These are phyloP conservation scores for Baorangia bicolor DNA, from an alignment of 768 basidiomycete species.

Conservation along the genomic window DNA sequence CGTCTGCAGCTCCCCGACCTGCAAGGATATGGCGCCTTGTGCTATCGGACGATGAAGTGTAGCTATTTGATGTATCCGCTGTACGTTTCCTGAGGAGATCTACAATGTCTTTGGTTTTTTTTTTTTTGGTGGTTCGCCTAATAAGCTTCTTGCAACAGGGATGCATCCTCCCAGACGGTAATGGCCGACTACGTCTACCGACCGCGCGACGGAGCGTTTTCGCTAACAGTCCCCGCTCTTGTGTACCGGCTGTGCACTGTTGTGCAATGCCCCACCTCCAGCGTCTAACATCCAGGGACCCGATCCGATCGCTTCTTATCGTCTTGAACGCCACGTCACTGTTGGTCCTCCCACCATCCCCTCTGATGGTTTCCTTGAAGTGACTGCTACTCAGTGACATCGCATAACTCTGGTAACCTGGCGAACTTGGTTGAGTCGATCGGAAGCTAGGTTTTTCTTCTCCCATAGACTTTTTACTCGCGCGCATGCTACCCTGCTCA, in stretches of 20 bases:
- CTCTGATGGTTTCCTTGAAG: neutral
- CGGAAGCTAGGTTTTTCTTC: neutral
- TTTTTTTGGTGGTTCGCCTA: neutral
- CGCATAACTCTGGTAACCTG: neutral
- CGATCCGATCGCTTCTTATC: slow-evolving; percentile 20
- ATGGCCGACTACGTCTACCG: neutral
- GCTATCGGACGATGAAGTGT: slow-evolving; percentile 40
- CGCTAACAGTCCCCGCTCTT: neutral
- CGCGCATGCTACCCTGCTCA: slow-evolving; percentile 14
- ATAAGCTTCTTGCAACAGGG: slow-evolving; percentile 11
- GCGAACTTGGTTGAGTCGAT: slow-evolving; percentile 8
- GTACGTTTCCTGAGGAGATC: slow-evolving; percentile 7
- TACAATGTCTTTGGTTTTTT: neutral
- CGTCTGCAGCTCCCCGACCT: slow-evolving; percentile 11
- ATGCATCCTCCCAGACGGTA: neutral
- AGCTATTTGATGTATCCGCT: slow-evolving; percentile 14
- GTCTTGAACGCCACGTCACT: slow-evolving; percentile 13
- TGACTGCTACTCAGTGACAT: neutral
- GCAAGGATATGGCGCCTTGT: slow-evolving; percentile 32
- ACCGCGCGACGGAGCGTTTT: neutral
- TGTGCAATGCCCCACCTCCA: neutral
- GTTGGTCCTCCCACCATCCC: neutral
- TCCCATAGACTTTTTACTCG: slow-evolving; percentile 13
- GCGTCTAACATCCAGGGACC: slow-evolving; percentile 3
- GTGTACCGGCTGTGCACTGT: slow-evolving; percentile 9